phyloP scores from a whole-genome alignment of 495 filamentous ascomycete species.

The Penicillium canariense region DNA sequence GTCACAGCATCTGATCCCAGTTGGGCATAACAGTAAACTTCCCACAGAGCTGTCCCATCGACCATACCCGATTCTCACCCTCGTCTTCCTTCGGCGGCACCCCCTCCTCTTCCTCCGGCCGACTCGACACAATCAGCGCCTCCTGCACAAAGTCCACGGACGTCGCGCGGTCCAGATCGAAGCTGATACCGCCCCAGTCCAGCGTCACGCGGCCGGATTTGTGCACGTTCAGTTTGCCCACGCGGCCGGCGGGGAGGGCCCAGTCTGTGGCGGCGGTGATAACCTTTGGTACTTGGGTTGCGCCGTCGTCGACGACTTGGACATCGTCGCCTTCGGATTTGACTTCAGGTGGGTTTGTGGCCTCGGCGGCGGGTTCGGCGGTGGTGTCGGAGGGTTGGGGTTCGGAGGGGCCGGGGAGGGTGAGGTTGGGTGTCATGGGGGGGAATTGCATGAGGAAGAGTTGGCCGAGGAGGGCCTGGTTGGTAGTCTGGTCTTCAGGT shows the following conservation, averaged over 20 bases:
- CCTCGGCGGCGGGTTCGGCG: conserved; percentile 1
- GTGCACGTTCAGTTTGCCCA: conserved; percentile 56
- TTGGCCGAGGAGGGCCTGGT: conserved; percentile 37
- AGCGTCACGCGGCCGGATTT: conserved; percentile 46
- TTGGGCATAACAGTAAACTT: conserved; percentile 51
- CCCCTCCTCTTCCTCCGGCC: conserved; percentile 16
- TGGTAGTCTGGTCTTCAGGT: conserved; percentile 24
- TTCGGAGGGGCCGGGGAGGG: conserved; percentile 24
- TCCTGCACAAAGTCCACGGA: conserved; percentile 47
- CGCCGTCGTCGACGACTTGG: conserved; percentile 30
- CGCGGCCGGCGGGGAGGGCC: conserved; percentile 53
- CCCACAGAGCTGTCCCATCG: conserved; percentile 50
- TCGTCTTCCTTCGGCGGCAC: conserved; percentile 24
- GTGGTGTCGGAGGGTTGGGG: conserved; percentile 3
- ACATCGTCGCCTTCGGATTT: conserved; percentile 35
- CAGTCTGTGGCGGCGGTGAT: conserved; percentile 39
- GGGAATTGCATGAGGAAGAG: conserved; percentile 57
- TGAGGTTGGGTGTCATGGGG: conserved; percentile 51
- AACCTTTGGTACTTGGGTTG: conserved; percentile 22
- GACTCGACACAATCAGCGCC: conserved; percentile 40
- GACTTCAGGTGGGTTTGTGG: conserved; percentile 18
- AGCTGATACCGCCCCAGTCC: conserved; percentile 51
- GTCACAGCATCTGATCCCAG: conserved; percentile 47
- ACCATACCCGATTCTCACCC: conserved; percentile 40
- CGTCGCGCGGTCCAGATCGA: conserved; percentile 44